Evolutionary conservation across 768 basidiomycete species (phyloP).

Genomic region (Russula brevipes): DNA sequence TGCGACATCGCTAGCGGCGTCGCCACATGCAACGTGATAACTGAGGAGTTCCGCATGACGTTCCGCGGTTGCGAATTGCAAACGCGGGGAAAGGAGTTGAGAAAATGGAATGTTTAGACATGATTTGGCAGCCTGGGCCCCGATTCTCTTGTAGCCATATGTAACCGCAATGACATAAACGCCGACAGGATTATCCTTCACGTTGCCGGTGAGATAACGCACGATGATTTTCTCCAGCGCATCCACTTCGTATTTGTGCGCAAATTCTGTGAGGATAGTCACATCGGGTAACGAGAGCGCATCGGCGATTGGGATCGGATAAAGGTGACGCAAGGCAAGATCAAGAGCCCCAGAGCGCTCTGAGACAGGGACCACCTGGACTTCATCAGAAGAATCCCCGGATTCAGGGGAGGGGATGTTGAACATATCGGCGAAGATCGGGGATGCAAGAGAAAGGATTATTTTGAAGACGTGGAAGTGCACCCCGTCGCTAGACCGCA

Average conservation of each 20-base stretch:
- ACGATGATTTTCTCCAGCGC: not conserved
- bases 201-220: not conserved
- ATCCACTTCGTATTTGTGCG: slow-evolving; percentile 17
- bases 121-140: not conserved
- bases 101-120: slow-evolving; percentile 1
- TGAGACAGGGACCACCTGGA: not conserved
- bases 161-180: slow-evolving; percentile 14
- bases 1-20: not conserved
- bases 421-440: slow-evolving; percentile 16
- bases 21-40: slow-evolving; percentile 7
- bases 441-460: slow-evolving; percentile 15
- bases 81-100: not conserved
- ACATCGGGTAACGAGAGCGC: not conserved
- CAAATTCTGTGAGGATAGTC: slow-evolving; percentile 9
- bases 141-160: not conserved
- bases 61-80: not conserved
- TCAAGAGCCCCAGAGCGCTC: slow-evolving; percentile 14
- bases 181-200: slow-evolving; percentile 15
- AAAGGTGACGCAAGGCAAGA: slow-evolving; percentile 13
- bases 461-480: slow-evolving; percentile 17
- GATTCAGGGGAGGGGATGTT: not conserved
- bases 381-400: not conserved
- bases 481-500: slow-evolving; percentile 10
- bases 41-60: not conserved
- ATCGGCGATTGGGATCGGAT: not conserved